Conservation (phyloP, 1,139 yeast genomes). For the Saccharomyces pastorianus region DNA sequence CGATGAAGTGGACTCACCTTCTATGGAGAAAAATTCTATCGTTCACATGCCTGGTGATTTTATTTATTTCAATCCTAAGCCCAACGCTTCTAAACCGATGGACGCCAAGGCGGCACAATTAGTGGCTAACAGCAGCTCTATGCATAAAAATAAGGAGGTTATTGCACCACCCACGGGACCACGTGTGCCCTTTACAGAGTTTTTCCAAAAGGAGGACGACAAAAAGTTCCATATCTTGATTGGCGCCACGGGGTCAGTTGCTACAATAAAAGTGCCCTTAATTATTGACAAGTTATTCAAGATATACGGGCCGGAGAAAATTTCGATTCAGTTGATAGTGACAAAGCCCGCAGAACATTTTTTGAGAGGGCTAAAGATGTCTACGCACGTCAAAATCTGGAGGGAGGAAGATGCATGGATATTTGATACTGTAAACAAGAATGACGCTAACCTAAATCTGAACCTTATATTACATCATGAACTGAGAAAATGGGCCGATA, state of each 20-base stretch:
- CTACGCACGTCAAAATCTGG: conserved; percentile 83
- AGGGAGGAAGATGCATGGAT: conserved; percentile 87
- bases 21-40: conserved; percentile 25
- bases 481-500: conserved; percentile 91
- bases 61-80: conserved; percentile 18
- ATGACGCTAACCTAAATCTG: conserved; percentile 32
- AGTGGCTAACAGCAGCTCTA: not conserved
- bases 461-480: conserved; percentile 71
- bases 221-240: conserved; percentile 76
- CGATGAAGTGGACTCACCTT: conserved; percentile 8
- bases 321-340: conserved; percentile 77
- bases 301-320: conserved; percentile 59
- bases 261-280: conserved; percentile 84
- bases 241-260: conserved; percentile 94
- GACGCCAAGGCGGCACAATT: not conserved
- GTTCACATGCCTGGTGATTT: conserved; percentile 33
- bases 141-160: conserved; percentile 25
- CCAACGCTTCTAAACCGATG: not conserved
- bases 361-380: conserved; percentile 66
- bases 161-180: conserved; percentile 53
- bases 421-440: conserved; percentile 42
- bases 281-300: conserved; percentile 77
- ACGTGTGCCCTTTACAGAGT: conserved; percentile 67
- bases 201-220: conserved; percentile 63
- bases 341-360: conserved; percentile 82